Evolutionary conservation across 108 stramenopile species (phyloP).

Genomic region (Thalassiosira profunda): DNA sequence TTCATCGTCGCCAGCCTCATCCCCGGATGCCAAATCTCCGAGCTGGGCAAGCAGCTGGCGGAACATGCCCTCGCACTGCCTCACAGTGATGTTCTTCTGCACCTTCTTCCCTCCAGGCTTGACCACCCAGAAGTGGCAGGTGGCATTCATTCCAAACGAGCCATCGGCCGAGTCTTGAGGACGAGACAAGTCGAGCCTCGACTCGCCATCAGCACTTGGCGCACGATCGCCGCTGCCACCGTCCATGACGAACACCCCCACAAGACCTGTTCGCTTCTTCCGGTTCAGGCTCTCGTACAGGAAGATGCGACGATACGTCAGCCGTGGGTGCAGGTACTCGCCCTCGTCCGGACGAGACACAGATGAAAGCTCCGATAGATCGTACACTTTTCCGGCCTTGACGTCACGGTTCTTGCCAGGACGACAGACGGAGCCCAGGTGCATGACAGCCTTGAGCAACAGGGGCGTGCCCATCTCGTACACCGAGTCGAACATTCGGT

Average conservation of each 20-base stretch:
- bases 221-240: constrained; percentile 53
- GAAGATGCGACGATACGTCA: constrained; percentile 83
- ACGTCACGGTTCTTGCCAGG: constrained; percentile 29
- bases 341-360: constrained; percentile 67
- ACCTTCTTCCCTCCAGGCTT: constrained; percentile 71
- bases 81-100: constrained; percentile 63
- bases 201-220: constrained; percentile 5
- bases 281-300: constrained; percentile 79
- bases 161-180: constrained; percentile 37
- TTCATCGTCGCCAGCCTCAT: constrained; percentile 45
- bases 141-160: constrained; percentile 56
- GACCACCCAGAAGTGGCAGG: constrained; percentile 81
- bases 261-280: constrained; percentile 69
- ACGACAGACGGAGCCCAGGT: constrained; percentile 88
- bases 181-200: constrained; percentile 47
- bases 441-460: constrained; percentile 74
- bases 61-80: constrained; percentile 76
- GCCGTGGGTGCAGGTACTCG: constrained; percentile 60
- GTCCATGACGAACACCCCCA: constrained; percentile 74
- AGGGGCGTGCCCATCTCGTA: constrained; percentile 92
- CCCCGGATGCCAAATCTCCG: constrained; percentile 38
- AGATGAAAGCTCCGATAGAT: constrained; percentile 60
- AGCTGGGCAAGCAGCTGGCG: constrained; percentile 69
- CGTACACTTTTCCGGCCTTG: constrained; percentile 57
- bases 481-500: constrained; percentile 76